phyloP scores from a whole-genome alignment of 139 green algal genomes.

The Chlorella sp. region DNA sequence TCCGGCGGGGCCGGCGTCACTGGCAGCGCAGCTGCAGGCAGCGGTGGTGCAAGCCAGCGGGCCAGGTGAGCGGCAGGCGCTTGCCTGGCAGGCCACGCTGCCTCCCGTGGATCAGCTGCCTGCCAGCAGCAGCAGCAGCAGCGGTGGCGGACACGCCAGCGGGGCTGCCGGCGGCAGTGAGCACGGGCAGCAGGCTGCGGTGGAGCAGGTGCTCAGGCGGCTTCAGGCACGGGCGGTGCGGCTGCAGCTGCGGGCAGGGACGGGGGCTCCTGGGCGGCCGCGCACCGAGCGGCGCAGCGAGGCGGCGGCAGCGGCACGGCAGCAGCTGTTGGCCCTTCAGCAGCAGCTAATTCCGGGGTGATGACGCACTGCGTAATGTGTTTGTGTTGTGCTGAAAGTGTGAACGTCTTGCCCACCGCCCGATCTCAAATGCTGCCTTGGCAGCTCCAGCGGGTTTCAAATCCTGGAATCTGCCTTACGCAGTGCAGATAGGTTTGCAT shows the following conservation, averaged over 20 bases:
- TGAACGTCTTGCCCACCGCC: too few species aligned
- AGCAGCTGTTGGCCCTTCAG: not conserved
- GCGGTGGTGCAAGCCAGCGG: not conserved
- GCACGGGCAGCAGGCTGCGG: not conserved
- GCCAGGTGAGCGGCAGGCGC: not conserved
- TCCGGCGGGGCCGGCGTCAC: not conserved
- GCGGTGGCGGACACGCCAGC: too few species aligned
- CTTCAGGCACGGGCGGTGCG: not conserved
- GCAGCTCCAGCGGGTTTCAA: too few species aligned
- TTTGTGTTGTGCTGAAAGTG: too few species aligned
- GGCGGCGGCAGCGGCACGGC: not conserved
- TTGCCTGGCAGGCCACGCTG: not conserved
- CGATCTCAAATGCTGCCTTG: too few species aligned
- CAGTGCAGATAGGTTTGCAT: too few species aligned
- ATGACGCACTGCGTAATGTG: not conserved
- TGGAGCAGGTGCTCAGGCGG: not conserved
- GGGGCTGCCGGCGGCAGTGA: not conserved
- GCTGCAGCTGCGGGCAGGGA: slow-evolving; percentile 5
- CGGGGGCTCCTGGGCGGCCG: not conserved
- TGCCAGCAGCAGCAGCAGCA: not conserved
- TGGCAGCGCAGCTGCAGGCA: slow-evolving; percentile 2
- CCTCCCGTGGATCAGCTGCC: not conserved
- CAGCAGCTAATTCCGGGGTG: slow-evolving; percentile 5
- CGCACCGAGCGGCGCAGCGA: not conserved
- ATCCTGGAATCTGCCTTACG: too few species aligned